Base-by-base conservation (phyloP, 495 filamentous ascomycete species). In the Cercophora sp. region DNA sequence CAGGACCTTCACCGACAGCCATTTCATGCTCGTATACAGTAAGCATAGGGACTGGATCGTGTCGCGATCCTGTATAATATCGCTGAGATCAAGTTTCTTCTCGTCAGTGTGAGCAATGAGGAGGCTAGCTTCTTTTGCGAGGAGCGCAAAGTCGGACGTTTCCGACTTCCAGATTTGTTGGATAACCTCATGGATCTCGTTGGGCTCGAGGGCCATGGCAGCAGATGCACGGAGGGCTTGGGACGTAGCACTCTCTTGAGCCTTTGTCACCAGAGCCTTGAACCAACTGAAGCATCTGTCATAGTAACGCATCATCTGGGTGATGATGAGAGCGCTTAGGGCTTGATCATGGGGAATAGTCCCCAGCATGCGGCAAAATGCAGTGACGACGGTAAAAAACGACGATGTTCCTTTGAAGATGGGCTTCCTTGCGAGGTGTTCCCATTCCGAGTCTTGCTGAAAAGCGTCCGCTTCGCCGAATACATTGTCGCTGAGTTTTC, bases 11-110 rank as follows among this genome's bases (percentile, higher is more conserved):
- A 81, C 85, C 48, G 87, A 84, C 20, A 98, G 84, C 93, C 93
- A 98, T 79, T 93, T 88, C 91, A 96, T 95, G 77, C 92, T 96
- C 52, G 88, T 95, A 64, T 93, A 90, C 18, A 99, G 77, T 40
- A 96, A 80, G 55, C 89, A 96, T 27, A 97, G 70, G 9, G 87
- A 82, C 41, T 84, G 78, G 25, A 96, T 85, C 1, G 84, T 85
- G 61, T 96, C 93, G 16, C 87, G 81, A 60, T 99, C 94, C 3
- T 84, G 83, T 59, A 99, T 91, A 32, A 99, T 83, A 61, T 96
- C 89, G 59, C 82, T 83, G 2, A 84, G 74, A 35, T 86, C 82
- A 22, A 95, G 68, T 20, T 80, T 77, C 27, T 74, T 72, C 34
- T 83, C 79, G 36, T 81, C 83, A 15, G 86, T 85, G 48, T 76